Percentiles rank a stretch among this genome's conserved stretches.
phyloP scores from a whole-genome alignment of 164 flowering plant species.

The Piper betle region DNA sequence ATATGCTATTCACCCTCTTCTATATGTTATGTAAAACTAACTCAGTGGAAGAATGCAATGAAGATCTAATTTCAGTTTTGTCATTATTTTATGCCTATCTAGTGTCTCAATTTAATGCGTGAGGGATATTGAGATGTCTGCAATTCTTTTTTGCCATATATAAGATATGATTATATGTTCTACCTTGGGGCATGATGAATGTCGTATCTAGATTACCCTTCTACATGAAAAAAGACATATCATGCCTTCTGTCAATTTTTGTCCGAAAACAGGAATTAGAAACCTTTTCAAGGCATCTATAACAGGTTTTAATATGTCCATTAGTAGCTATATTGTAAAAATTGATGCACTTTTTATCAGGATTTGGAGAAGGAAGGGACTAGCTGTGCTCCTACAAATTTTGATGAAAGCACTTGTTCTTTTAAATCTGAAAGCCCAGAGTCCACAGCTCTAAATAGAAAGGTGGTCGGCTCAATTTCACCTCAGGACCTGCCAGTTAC shows the following conservation, averaged over 20 bases:
- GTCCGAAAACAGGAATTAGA: no score
- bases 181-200: neutral
- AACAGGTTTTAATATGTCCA: no score
- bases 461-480: slow-evolving; percentile 19
- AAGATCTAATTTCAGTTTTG: no score
- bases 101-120: neutral
- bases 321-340: no score
- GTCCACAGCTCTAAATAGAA: slow-evolving; percentile 12
- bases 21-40: no score
- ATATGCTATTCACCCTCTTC: neutral
- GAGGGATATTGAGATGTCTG: no score
- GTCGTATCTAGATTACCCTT: neutral
- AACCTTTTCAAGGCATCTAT: no score
- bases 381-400: slow-evolving; percentile 18
- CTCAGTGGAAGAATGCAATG: no score
- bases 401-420: slow-evolving; percentile 62
- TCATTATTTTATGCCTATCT: no score
- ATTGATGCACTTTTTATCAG: neutral
- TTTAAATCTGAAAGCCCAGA: slow-evolving; percentile 32
- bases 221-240: no score
- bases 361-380: slow-evolving; percentile 1
- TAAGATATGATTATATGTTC: no score
- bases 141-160: neutral
- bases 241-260: no score
- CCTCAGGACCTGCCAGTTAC: slow-evolving; percentile 13